Percentiles rank a stretch among this genome's conserved stretches.
These are phyloP conservation scores for Saturnispora silvae DNA, from an alignment of 805 yeast species.

Conservation along the genomic window DNA sequence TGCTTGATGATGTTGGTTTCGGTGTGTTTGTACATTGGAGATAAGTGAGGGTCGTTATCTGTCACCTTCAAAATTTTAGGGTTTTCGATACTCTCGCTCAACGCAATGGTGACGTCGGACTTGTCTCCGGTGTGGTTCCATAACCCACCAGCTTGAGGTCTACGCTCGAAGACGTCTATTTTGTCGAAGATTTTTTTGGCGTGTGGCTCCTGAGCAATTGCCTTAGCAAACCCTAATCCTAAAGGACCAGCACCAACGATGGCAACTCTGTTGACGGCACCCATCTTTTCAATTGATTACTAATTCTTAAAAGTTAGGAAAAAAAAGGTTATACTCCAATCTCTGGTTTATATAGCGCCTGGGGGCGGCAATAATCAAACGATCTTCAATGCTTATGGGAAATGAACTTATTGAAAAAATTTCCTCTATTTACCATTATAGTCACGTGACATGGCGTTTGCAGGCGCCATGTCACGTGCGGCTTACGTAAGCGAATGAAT, in stretches of 20 bases:
- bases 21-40: constrained; percentile 27
- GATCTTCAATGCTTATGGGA: too few relatives aligned
- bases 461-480: constrained; percentile 5
- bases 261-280: constrained; percentile 18
- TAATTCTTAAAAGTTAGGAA: background rate
- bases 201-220: constrained; percentile 25
- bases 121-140: constrained; percentile 25
- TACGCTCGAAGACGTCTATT: constrained; percentile 25
- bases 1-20: constrained; percentile 27
- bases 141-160: constrained; percentile 25
- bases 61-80: constrained; percentile 13
- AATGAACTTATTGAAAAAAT: background rate
- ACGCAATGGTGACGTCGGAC: constrained; percentile 16
- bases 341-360: too few relatives aligned
- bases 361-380: too few relatives aligned
- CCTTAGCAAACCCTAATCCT: constrained; percentile 26
- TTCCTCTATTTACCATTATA: background rate
- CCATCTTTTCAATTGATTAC: background rate
- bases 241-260: constrained; percentile 29
- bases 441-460: constrained; percentile 1
- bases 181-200: constrained; percentile 13
- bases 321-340: too few relatives aligned
- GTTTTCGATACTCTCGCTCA: constrained; percentile 11
- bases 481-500: background rate
- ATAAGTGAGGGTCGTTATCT: constrained; percentile 15